Conservation (phyloP, 345 rosid species). For the Durio zibethinus region DNA sequence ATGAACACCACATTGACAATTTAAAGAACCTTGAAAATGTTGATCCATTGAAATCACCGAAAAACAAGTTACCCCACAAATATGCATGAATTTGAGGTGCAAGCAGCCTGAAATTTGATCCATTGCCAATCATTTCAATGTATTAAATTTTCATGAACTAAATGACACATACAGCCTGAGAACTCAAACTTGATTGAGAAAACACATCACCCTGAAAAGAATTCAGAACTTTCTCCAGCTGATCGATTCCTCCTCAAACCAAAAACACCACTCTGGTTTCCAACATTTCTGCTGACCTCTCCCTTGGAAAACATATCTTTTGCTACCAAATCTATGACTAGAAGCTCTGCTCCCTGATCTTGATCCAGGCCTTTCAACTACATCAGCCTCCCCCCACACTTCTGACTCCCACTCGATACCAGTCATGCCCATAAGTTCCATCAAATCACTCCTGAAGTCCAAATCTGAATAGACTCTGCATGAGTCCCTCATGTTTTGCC, state of each 20-base stretch:
- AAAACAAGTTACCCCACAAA: conserved; percentile 18
- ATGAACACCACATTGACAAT: conserved; percentile 23
- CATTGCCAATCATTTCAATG: conserved; percentile 11
- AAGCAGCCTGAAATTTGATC: conserved; percentile 25
- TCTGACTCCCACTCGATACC: conserved; percentile 40
- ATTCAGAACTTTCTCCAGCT: conserved; percentile 33
- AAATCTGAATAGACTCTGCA: conserved; percentile 67
- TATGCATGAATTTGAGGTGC: conserved; percentile 27
- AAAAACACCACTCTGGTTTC: conserved; percentile 15
- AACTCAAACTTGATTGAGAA: conserved; percentile 19
- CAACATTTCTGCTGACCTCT: conserved; percentile 19
- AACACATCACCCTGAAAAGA: conserved; percentile 19
- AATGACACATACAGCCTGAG: conserved; percentile 19
- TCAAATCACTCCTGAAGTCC: conserved; percentile 70
- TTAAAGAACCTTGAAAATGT: conserved; percentile 14
- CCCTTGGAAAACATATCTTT: conserved; percentile 28
- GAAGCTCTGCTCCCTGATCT: conserved; percentile 25
- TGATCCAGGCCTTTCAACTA: conserved; percentile 6
- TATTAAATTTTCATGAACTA: neutral
- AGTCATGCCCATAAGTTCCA: conserved; percentile 57
- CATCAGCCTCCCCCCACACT: conserved; percentile 23
- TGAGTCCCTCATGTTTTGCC: conserved; percentile 34
- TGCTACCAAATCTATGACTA: conserved; percentile 43
- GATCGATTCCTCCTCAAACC: conserved; percentile 31
- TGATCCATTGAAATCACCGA: conserved; percentile 13